Conservation (phyloP, 441 rosid genomes). For the Geranium incanum region DNA sequence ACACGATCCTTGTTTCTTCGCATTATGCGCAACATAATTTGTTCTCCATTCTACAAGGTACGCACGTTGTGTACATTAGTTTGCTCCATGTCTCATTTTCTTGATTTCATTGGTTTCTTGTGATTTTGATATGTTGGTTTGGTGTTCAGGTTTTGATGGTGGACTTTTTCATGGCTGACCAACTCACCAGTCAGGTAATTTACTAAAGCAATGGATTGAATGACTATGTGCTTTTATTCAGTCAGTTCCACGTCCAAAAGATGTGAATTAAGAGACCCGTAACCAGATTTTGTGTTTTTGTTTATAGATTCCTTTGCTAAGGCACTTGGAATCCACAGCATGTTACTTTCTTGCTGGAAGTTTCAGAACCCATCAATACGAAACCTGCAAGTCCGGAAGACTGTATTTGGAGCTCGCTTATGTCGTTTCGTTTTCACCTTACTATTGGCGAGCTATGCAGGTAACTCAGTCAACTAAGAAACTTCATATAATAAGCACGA, state of each 20-base stretch:
- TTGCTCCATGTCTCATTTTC: neutral
- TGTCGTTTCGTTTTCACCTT: slow-evolving; percentile 76
- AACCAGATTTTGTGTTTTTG: neutral
- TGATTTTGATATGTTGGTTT: neutral
- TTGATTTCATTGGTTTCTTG: neutral
- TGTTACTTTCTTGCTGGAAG: slow-evolving; percentile 81
- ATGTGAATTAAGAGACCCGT: too few species aligned
- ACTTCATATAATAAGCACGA: too few species aligned
- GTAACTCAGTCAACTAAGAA: slow-evolving; percentile 24
- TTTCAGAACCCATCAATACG: slow-evolving; percentile 59
- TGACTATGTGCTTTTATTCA: too few species aligned
- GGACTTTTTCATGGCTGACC: slow-evolving; percentile 98
- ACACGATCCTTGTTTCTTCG: slow-evolving; percentile 81
- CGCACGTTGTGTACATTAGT: slow-evolving; percentile 23
- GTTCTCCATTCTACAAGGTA: slow-evolving; percentile 78
- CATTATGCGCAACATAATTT: slow-evolving; percentile 59
- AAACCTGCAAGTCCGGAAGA: slow-evolving; percentile 65
- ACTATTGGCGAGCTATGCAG: slow-evolving; percentile 99
- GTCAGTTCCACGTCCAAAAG: too few species aligned
- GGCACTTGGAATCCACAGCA: slow-evolving; percentile 76
- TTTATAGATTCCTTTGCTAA: slow-evolving; percentile 71
- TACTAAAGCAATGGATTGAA: neutral
- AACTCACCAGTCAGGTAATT: slow-evolving; percentile 89
- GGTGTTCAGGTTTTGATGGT: slow-evolving; percentile 72
- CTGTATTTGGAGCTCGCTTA: slow-evolving; percentile 66